phyloP scores from a whole-genome alignment of 495 filamentous ascomycete species.

The Penicillium crystallinum region DNA sequence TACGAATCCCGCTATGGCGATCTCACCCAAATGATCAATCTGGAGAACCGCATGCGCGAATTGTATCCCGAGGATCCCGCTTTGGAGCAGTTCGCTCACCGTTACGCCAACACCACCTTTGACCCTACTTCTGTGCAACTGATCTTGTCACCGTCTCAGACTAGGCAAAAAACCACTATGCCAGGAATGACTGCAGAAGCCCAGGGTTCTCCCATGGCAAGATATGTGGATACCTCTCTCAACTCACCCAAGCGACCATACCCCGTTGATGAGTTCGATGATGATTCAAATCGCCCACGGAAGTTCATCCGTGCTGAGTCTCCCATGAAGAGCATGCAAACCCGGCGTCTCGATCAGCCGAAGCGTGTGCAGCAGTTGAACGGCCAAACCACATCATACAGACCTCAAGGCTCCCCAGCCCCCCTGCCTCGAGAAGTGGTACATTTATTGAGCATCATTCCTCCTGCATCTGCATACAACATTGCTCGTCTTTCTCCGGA shows the following conservation, averaged over 20 bases:
- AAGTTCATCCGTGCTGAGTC: slow-evolving; percentile 80
- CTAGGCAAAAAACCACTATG: slow-evolving; percentile 51
- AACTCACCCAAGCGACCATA: slow-evolving; percentile 75
- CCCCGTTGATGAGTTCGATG: slow-evolving; percentile 64
- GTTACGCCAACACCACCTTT: slow-evolving; percentile 63
- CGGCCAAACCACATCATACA: slow-evolving; percentile 33
- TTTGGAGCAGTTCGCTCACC: slow-evolving; percentile 65
- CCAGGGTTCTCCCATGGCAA: slow-evolving; percentile 50
- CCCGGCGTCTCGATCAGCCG: slow-evolving; percentile 75
- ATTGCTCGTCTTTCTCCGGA: slow-evolving; percentile 61
- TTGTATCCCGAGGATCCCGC: slow-evolving; percentile 83
- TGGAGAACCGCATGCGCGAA: slow-evolving; percentile 89
- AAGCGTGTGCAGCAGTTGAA: slow-evolving; percentile 45
- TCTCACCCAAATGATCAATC: slow-evolving; percentile 75
- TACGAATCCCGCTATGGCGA: slow-evolving; percentile 96
- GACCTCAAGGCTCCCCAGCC: slow-evolving; percentile 41
- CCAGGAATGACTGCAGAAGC: slow-evolving; percentile 31
- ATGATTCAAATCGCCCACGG: slow-evolving; percentile 62
- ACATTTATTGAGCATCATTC: slow-evolving; percentile 78
- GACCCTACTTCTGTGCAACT: slow-evolving; percentile 72
- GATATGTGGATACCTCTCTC: slow-evolving; percentile 42
- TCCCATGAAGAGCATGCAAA: slow-evolving; percentile 79
- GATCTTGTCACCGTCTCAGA: slow-evolving; percentile 80
- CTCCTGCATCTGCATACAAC: slow-evolving; percentile 66
- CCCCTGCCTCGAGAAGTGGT: slow-evolving; percentile 73